These are phyloP conservation scores for Phialophora tarda DNA, from an alignment of 2,329 filamentous ascomycete genomes.

Conservation along the genomic window DNA sequence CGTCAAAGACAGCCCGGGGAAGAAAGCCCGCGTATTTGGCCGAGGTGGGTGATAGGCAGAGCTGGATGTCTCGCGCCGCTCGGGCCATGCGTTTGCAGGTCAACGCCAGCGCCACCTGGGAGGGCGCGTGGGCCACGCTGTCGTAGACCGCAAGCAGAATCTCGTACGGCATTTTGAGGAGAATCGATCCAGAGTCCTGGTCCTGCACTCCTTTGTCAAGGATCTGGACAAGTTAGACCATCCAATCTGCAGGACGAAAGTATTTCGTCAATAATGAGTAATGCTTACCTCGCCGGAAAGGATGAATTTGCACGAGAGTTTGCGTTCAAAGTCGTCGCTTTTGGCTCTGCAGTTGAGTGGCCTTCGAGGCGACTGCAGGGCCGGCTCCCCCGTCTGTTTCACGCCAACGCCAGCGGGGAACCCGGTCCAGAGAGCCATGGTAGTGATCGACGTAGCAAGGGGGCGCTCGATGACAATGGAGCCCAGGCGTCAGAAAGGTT, in stretches of 20 bases:
- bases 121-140: slow-evolving; percentile 35
- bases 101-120: slow-evolving; percentile 37
- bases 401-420: slow-evolving; percentile 25
- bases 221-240: slow-evolving; percentile 17
- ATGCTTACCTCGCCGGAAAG: slow-evolving; percentile 29
- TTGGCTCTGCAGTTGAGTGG: slow-evolving; percentile 34
- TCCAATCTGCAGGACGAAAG: not conserved
- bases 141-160: slow-evolving; percentile 36
- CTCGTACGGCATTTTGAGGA: slow-evolving; percentile 38
- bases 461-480: not conserved
- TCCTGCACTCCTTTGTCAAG: slow-evolving; percentile 13
- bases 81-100: slow-evolving; percentile 40
- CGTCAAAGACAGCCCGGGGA: slow-evolving; percentile 37
- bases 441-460: not conserved
- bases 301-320: slow-evolving; percentile 33
- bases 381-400: not conserved
- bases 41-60: slow-evolving; percentile 32
- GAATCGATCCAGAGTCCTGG: slow-evolving; percentile 12
- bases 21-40: slow-evolving; percentile 39
- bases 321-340: slow-evolving; percentile 36
- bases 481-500: not conserved
- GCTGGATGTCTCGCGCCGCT: slow-evolving; percentile 31
- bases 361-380: slow-evolving; percentile 13
- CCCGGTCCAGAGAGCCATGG: slow-evolving; percentile 34
- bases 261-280: not conserved